Evolutionary conservation across 768 basidiomycete genomes (phyloP).

Genomic region (Naganishia vaughanmartiniae): DNA sequence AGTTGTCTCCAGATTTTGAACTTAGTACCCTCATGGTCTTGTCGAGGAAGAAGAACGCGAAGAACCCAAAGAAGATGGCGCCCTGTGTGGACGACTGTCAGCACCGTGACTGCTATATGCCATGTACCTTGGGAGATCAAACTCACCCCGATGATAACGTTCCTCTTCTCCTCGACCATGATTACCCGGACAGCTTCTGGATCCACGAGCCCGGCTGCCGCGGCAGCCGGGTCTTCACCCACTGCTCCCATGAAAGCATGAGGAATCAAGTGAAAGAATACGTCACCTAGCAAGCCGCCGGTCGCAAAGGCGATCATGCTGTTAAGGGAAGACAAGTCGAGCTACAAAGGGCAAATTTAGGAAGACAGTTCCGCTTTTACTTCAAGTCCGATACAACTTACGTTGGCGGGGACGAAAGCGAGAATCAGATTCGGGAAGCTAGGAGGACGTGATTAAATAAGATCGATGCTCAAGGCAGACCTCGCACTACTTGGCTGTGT

Average conservation of each 20-base stretch:
- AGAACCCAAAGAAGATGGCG: slow-evolving; percentile 80
- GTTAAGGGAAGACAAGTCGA: slow-evolving; percentile 77
- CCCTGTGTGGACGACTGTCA: slow-evolving; percentile 53
- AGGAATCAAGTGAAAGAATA: slow-evolving; percentile 85
- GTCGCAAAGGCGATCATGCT: slow-evolving; percentile 96
- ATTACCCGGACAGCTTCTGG: slow-evolving; percentile 65
- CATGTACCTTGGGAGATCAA: not conserved
- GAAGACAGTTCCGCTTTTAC: not conserved
- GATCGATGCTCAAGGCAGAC: slow-evolving; percentile 14
- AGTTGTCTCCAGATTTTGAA: slow-evolving; percentile 58
- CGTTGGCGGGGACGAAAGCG: slow-evolving; percentile 75
- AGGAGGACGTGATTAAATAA: slow-evolving; percentile 41
- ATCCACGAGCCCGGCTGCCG: slow-evolving; percentile 8
- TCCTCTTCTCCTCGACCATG: slow-evolving; percentile 84
- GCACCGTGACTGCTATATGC: not conserved
- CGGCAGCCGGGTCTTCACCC: slow-evolving; percentile 56
- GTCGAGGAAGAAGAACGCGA: slow-evolving; percentile 88
- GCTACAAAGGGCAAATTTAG: slow-evolving; percentile 55
- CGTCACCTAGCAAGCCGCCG: slow-evolving; percentile 86
- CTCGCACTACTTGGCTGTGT: slow-evolving; percentile 16
- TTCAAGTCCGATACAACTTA: not conserved
- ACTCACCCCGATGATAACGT: slow-evolving; percentile 79
- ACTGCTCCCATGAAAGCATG: slow-evolving; percentile 89
- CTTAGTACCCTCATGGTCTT: slow-evolving; percentile 80
- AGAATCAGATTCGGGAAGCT: slow-evolving; percentile 93